Evolutionary conservation across 139 green algal species (phyloP), one percentile per base, ranked within the genome.

Genomic region (Tetradesmus obliquus): DNA sequence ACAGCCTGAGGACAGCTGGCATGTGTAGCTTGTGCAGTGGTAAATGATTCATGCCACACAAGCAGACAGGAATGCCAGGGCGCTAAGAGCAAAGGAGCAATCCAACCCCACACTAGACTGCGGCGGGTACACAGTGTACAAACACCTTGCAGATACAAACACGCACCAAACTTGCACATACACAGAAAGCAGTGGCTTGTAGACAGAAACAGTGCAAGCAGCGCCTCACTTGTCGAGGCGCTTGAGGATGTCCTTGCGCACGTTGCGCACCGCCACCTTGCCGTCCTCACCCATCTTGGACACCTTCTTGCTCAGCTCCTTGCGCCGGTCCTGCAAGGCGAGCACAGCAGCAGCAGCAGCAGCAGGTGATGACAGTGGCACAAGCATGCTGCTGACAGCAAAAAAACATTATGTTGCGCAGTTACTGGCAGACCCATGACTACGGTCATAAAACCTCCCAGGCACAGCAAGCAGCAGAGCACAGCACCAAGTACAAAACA

Each of bases 241-340:
- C 95, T 99, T 99, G 91, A 99, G 97, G 24, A 95, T 84, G 85
- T 99, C 98, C 76, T 97, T 95, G 62, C 98, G 91, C 76, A 99
- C 96, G 93, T 99, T 99, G 60, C 98, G 94, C 86, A 97, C 93
- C 76, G 97, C 96, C 22, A 99, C 96, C 96, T 99, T 99, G 90
- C 96, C 97, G 20, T 99, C 98, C 94, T 99, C 98, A 3, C 94
- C 96, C 79, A 99, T 95, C 95, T 99, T 99, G 80, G 88, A 90
- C 7, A 94, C 91, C 72, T 93, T 93, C 94, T 99, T 99, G 22
- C 90, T 84, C 94, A 99, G 95, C 89, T 99, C 97, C 94, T 99
- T 99, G 82, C 98, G 95, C 8, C 98, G 94, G n/a, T 99, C 97
- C 95, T 98, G 95, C 79, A 58, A 15, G 53, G 81, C 76, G n/a